Evolutionary conservation across 257 asterid genomes (phyloP), one percentile per base, ranked within the genome.

Genomic region (Solanum virginianum): DNA sequence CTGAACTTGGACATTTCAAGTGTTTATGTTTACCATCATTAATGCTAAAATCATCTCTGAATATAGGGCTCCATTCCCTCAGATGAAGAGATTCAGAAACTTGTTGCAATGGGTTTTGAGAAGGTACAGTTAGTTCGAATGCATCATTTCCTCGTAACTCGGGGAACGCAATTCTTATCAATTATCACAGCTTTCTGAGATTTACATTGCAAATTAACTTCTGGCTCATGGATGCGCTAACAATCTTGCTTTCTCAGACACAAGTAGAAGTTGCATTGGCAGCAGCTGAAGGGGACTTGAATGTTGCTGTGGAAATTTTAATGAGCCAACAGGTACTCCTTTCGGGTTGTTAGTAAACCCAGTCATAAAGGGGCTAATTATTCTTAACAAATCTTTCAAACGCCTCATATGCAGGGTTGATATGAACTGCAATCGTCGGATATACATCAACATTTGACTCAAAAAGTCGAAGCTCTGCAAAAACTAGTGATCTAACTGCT

Each of bases 61-160:
- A 81, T 70, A 86, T 85, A 95, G 98, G 92, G 80, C 56, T 80
- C 92, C 29, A 85, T 80, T 72, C 91, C 91, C 82, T 88, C 98
- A 60, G 97, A 92, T 63, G 97, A 89, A 87, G 93, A 90, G 83
- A 86, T 95, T 77, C 93, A 94, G 86, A 93, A 95, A 88, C 98
- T 97, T 63, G 93, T 97, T 7, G 95, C 97, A 15, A 97, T 97
- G 99, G 99, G 99, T 59, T 97, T 97, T 83, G 99, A 97, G 82
- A 93, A 88, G 97, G 99, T 95, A 92, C 85, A 84, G 29, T 29
- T 54, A 20, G 55, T 47, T 26, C n/a, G 24, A 39, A 39, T 49
- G 72, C 14, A 20, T 54, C 36, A 29, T 82, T 57, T 55, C 51
- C 63, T 70, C 51, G 22, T 41, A 6, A 20, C 57, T 53, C 62